A percentile compares a stretch with the other conserved stretches of the same genome.
Evolutionary conservation across 2,329 filamentous ascomycete species (phyloP).

Genomic region (Ceratocystis colombiana): DNA sequence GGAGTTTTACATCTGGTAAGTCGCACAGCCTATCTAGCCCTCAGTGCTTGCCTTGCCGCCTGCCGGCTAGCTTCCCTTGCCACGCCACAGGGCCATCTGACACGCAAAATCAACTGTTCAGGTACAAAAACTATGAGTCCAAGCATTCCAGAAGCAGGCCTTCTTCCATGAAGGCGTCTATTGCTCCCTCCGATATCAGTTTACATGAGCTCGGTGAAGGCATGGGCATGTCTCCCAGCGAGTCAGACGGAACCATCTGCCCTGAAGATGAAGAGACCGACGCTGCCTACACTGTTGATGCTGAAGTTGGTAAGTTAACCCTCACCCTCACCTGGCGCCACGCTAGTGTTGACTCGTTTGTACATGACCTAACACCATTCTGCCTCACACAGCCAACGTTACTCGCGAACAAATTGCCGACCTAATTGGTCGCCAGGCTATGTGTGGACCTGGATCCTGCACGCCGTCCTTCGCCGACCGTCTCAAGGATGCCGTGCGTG

Average conservation of each 20-base stretch:
- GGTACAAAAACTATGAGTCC: constrained; percentile 39
- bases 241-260: constrained; percentile 26
- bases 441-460: constrained; percentile 25
- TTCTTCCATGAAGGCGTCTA: constrained; percentile 24
- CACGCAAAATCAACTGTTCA: constrained; percentile 26
- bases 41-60: background rate
- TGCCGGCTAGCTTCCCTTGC: background rate
- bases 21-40: constrained; percentile 5
- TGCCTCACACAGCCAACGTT: constrained; percentile 20
- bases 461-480: constrained; percentile 26
- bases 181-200: constrained; percentile 23
- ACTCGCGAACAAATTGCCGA: constrained; percentile 25
- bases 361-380: constrained; percentile 3
- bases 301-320: constrained; percentile 31
- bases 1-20: constrained; percentile 42
- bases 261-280: constrained; percentile 31
- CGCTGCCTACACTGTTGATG: constrained; percentile 30
- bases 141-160: constrained; percentile 22
- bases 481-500: constrained; percentile 27
- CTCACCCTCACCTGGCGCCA: background rate
- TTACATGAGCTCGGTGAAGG: constrained; percentile 17
- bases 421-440: constrained; percentile 24
- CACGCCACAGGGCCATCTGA: background rate
- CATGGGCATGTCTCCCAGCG: constrained; percentile 13
- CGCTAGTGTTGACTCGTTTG: background rate